These are phyloP conservation scores for Pedinophyceae sp. DNA, from an alignment of 139 green algal genomes.

Conservation along the genomic window DNA sequence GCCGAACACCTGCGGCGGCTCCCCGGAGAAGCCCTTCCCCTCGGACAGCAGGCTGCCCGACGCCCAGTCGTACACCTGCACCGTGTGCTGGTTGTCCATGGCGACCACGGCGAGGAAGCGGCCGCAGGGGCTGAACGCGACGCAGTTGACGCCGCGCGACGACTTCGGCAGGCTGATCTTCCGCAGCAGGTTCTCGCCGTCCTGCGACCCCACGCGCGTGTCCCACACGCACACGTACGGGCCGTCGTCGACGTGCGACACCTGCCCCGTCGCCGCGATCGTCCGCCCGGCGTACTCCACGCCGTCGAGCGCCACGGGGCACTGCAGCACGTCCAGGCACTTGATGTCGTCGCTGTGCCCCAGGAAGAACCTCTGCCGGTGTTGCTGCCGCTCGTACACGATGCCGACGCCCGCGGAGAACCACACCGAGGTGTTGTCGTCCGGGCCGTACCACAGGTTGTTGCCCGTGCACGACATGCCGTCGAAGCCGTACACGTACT, in stretches of 20 bases:
- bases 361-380: constrained; percentile 51
- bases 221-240: constrained; percentile 50
- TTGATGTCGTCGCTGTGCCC: constrained; percentile 56
- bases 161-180: constrained; percentile 30
- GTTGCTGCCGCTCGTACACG: constrained; percentile 26
- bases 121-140: constrained; percentile 37
- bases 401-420: constrained; percentile 41
- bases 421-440: constrained; percentile 31
- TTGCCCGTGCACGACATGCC: constrained; percentile 21
- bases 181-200: constrained; percentile 7
- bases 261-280: constrained; percentile 15
- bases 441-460: constrained; percentile 40
- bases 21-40: constrained; percentile 27
- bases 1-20: constrained; percentile 39
- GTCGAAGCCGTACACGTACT: constrained; percentile 57
- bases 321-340: constrained; percentile 26
- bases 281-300: constrained; percentile 22
- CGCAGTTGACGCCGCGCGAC: constrained; percentile 24
- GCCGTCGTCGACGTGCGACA: constrained; percentile 25
- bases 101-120: constrained; percentile 29
- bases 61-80: constrained; percentile 6
- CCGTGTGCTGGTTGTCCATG: constrained; percentile 9
- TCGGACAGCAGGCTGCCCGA: background rate
- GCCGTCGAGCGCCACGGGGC: constrained; percentile 17
- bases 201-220: constrained; percentile 11